Percentiles rank a stretch among this genome's conserved stretches.
phyloP scores from a whole-genome alignment of 345 rosid species.

The Raphanus raphanistrum region DNA sequence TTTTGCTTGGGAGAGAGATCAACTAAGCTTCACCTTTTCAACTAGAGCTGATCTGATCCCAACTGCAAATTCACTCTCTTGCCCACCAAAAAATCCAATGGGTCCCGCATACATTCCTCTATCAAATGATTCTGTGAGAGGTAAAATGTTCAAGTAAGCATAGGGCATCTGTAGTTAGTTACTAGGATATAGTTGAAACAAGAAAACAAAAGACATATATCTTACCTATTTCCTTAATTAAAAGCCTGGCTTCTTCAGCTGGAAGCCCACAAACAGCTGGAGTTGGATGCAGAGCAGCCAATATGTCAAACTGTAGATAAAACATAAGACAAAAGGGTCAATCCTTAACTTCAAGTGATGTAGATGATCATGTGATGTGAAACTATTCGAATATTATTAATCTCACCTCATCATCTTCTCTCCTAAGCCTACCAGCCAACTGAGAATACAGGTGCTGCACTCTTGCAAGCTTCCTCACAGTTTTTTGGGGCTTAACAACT shows the following conservation, averaged over 20 bases:
- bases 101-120: constrained; percentile 99
- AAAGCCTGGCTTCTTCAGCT: constrained; percentile 77
- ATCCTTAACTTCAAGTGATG: not conserved
- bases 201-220: not conserved
- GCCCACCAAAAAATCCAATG: constrained; percentile 93
- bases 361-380: not conserved
- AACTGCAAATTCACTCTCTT: constrained; percentile 94
- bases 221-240: constrained; percentile 80
- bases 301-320: constrained; percentile 57
- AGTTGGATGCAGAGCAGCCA: constrained; percentile 91
- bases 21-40: constrained; percentile 54
- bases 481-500: constrained; percentile 64
- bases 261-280: constrained; percentile 99
- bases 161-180: not conserved
- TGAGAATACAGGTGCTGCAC: constrained; percentile 85
- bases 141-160: constrained; percentile 4
- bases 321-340: not conserved
- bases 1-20: no score
- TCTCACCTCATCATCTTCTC: constrained; percentile 85
- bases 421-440: constrained; percentile 61
- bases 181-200: not conserved
- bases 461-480: constrained; percentile 78
- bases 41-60: constrained; percentile 94
- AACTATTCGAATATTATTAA: not conserved
- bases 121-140: constrained; percentile 66